Evolutionary conservation across 768 basidiomycete species (phyloP).

Genomic region (Pholiota molesta): DNA sequence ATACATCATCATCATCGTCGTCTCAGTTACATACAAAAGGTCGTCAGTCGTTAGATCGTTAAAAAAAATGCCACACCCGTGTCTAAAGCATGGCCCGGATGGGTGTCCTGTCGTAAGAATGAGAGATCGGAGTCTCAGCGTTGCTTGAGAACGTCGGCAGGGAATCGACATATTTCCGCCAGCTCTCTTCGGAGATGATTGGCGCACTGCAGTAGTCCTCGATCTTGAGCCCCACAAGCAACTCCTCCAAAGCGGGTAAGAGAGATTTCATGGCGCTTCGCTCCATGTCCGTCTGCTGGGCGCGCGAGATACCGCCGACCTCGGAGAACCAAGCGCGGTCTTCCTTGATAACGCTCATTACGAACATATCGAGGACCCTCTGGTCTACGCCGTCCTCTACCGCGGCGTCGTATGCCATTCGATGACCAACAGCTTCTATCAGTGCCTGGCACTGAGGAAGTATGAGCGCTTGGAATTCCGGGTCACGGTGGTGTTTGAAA

Average conservation of each 20-base stretch:
- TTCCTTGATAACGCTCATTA: constrained; percentile 31
- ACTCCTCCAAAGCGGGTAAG: constrained; percentile 27
- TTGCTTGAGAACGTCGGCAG: constrained; percentile 11
- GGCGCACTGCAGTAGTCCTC: constrained; percentile 24
- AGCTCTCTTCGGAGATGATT: constrained; percentile 24
- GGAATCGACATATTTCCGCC: constrained; percentile 18
- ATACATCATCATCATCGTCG: background rate
- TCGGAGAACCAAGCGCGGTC: constrained; percentile 48
- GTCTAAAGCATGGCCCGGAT: background rate
- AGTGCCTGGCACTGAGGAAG: constrained; percentile 43
- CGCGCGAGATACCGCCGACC: constrained; percentile 27
- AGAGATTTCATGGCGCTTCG: constrained; percentile 32
- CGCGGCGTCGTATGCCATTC: constrained; percentile 48
- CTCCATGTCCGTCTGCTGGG: constrained; percentile 33
- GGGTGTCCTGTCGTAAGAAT: background rate
- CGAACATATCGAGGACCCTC: constrained; percentile 41
- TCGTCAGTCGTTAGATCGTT: too few relatives aligned
- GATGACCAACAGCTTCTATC: constrained; percentile 47
- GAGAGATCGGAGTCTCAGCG: background rate
- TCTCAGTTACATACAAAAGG: too few relatives aligned
- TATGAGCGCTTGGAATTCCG: constrained; percentile 34
- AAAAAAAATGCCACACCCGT: too few relatives aligned
- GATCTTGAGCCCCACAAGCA: constrained; percentile 15
- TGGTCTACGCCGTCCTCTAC: constrained; percentile 26
- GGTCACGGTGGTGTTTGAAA: constrained; percentile 30